Evolutionary conservation across 352 stramenopile genomes (phyloP), one percentile per base, ranked within the genome.

Genomic region (Phytophthora hibernalis): DNA sequence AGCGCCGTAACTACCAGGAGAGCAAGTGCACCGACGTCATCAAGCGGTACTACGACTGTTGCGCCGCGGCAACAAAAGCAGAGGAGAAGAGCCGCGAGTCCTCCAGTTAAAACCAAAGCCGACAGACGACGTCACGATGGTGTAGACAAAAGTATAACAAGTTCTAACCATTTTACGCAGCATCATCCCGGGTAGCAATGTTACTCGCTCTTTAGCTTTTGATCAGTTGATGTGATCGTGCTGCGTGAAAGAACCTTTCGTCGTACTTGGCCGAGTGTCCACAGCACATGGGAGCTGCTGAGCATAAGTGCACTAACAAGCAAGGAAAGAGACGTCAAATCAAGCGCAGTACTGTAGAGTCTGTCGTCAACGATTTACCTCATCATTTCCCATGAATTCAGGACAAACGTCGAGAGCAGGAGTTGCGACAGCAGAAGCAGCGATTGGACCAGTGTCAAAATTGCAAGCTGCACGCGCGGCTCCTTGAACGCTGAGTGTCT

Each of bases 21-120:
- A 83, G 40, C 67, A 82, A 76, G 50, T 96, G 88, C 65, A 54
- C 65, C 15, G 72, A 69, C 9, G 68, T 81, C 22, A 92, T 96
- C 52, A 65, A 88, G 45, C 74, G 74, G 12, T 94, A 92, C 60
- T 90, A 89, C 55, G 75, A 90, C 49, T 96, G 87, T 68, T 93
- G 84, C 65, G 55, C 75, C 15, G 61, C 72, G 35, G 82, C 70
- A 49, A 89, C 82, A 51, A 42, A 75, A 47, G 76, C 65, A 24
- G 57, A 86, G 15, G 44, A 70, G 13, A 65, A 61, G 10, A 20
- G 60, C 26, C 6, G 12, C 6, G 57, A 53, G 15, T 16, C 20
- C 22, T 44, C 31, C 22, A 54, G 28, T 24, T 57, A 56, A 18
- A 51, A 40, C 24, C 24, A 28, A 28, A 28, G n/a, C n/a, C n/a